Conservation (phyloP, 495 filamentous ascomycete species). For the Friedmanniomyces simplex region DNA sequence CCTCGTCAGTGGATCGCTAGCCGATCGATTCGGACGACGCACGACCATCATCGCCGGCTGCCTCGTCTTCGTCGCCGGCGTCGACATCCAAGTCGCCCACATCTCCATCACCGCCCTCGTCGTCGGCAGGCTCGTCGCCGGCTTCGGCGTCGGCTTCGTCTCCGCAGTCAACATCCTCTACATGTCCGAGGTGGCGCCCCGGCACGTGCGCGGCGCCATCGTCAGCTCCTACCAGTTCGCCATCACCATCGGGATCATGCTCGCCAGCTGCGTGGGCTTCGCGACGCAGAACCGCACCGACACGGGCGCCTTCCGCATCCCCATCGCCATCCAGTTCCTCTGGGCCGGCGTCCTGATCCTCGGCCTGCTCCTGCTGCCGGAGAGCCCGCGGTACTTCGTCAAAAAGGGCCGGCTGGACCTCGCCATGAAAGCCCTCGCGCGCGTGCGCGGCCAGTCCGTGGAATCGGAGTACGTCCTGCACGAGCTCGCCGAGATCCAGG, state of each 20-base stretch:
- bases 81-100: conserved; percentile 50
- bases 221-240: conserved; percentile 64
- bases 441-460: conserved; percentile 42
- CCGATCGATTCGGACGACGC: conserved; percentile 58
- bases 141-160: conserved; percentile 64
- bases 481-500: conserved; percentile 63
- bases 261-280: conserved; percentile 64
- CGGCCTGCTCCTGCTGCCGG: conserved; percentile 50
- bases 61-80: conserved; percentile 52
- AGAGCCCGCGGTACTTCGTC: conserved; percentile 32
- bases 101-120: conserved; percentile 44
- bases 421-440: conserved; percentile 41
- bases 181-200: conserved; percentile 58
- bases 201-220: conserved; percentile 56
- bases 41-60: conserved; percentile 59
- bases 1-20: conserved; percentile 56
- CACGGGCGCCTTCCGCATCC: conserved; percentile 60
- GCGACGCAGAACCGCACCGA: conserved; percentile 49
- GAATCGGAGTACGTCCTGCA: conserved; percentile 55
- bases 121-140: conserved; percentile 59
- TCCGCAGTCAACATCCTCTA: conserved; percentile 66
- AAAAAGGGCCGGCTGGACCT: conserved; percentile 33
- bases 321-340: conserved; percentile 55
- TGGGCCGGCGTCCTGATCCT: conserved; percentile 54
- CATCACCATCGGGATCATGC: conserved; percentile 61